Evolutionary conservation across 2,329 filamentous ascomycete genomes (phyloP), one percentile per base, ranked within the genome.

Genomic region (Hymenoscyphus fraxineus): DNA sequence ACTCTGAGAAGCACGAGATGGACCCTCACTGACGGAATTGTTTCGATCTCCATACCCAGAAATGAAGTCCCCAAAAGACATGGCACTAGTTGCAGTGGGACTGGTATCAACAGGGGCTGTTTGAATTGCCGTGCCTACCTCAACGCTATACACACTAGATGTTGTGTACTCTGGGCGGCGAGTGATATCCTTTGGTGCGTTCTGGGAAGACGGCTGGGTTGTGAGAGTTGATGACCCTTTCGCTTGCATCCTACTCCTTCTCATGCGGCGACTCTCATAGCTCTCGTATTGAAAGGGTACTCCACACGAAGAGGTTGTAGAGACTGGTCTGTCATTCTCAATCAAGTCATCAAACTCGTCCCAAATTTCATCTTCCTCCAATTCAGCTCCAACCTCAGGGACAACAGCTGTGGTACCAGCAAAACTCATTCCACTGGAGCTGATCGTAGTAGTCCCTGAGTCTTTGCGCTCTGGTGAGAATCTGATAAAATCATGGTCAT

Each of bases 301-400:
- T 0, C 83, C 83, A 32, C 81, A 79, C 0, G 86, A 87, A 0
- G 85, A 86, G 0, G 81, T 83, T 5, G 82, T 78, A 0, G 85
- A 86, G 1, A 78, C 77, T 2, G 82, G 81, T 1, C 77, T 82
- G 12, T 82, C 83, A 12, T 91, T 88, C 61, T 91, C 90, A 62
- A 97, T 84, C 13, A 97, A 80, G 71, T 97, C 94, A 69, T 98
- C 88, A 73, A 96, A 97, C 77, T 98, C 94, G 65, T 93, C 88
- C 94, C 94, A 98, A 1, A 97, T 84, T 73, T 97, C 94, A 71
- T 97, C 94, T 69, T 96, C 91, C 77, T 96, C 94, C 60, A 88
- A 82, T 0, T 86, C 88, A 3, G 87, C 85, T 56, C 80, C 81
- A 1, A 85, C 81, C 2, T 80, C 78, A 0, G 90, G 89, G 27